Conservation (phyloP, 768 basidiomycete species). For the Rhizopogon salebrosus region DNA sequence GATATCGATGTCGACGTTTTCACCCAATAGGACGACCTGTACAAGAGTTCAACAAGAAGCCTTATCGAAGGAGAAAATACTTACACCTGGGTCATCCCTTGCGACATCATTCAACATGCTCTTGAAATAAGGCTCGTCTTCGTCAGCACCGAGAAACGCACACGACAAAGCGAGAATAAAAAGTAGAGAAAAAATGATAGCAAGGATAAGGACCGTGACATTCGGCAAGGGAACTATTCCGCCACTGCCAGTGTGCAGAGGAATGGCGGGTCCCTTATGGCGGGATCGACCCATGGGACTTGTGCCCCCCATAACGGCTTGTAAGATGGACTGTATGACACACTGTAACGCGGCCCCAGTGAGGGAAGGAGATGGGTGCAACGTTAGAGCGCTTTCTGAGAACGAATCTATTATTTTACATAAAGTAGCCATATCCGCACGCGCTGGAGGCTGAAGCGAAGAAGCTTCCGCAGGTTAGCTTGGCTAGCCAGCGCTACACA, state of each 20-base stretch:
- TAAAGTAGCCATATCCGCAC: too few species aligned
- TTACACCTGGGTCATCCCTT: conserved; percentile 40
- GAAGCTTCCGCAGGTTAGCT: too few species aligned
- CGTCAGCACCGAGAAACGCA: conserved; percentile 41
- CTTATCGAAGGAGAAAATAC: conserved; percentile 7
- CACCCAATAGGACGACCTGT: conserved; percentile 53
- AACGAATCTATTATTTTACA: too few species aligned
- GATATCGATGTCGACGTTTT: conserved; percentile 53
- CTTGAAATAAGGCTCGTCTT: conserved; percentile 37
- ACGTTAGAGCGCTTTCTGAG: too few species aligned
- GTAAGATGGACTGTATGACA: background rate
- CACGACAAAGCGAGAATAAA: conserved; percentile 45
- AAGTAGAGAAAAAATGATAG: conserved; percentile 39
- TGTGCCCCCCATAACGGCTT: conserved; percentile 12
- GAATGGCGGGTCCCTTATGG: background rate
- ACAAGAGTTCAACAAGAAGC: background rate
- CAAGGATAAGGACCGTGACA: conserved; percentile 27
- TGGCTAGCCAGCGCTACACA: too few species aligned
- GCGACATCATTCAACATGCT: conserved; percentile 36
- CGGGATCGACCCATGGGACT: conserved; percentile 7
- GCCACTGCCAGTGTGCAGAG: background rate
- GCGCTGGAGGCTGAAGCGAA: too few species aligned
- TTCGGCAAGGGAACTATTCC: conserved; percentile 24
- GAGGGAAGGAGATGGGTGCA: too few species aligned
- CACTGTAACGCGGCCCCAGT: background rate